A percentile compares a stretch with the other conserved stretches of the same genome.
These are phyloP conservation scores for Magnolia kwangsiensis DNA, from an alignment of 164 flowering plant genomes.

Conservation along the genomic window DNA sequence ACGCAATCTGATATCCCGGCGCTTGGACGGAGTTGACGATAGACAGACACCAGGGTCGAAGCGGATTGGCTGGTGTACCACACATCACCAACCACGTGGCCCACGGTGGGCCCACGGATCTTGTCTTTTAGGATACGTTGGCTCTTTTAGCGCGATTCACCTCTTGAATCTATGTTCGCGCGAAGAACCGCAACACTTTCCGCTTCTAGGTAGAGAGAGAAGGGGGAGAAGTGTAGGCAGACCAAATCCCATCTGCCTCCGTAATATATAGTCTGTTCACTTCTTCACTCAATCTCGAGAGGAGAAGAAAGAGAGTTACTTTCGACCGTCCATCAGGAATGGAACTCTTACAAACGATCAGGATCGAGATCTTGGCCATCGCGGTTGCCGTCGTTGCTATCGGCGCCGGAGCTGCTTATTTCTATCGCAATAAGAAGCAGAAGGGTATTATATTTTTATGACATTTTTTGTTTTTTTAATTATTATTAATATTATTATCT, in stretches of 20 bases:
- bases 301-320: background rate
- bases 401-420: conserved; percentile 45
- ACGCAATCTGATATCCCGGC: too few species aligned
- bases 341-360: conserved; percentile 46
- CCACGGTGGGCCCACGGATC: too few species aligned
- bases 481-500: too few species aligned
- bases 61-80: too few species aligned
- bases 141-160: too few species aligned
- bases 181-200: too few species aligned
- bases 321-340: conserved; percentile 17
- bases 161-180: too few species aligned
- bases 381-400: conserved; percentile 67
- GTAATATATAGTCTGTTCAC: background rate
- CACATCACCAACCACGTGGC: too few species aligned
- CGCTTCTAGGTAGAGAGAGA: too few species aligned
- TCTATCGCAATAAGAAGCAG: conserved; percentile 52
- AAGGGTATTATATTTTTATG: background rate
- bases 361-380: conserved; percentile 49
- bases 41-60: too few species aligned
- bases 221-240: background rate
- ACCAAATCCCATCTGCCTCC: background rate
- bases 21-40: too few species aligned
- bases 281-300: background rate
- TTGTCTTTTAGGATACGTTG: too few species aligned
- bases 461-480: background rate